Base-by-base conservation (phyloP, 129 eudicot genomes). In the Sambucus nigra region DNA sequence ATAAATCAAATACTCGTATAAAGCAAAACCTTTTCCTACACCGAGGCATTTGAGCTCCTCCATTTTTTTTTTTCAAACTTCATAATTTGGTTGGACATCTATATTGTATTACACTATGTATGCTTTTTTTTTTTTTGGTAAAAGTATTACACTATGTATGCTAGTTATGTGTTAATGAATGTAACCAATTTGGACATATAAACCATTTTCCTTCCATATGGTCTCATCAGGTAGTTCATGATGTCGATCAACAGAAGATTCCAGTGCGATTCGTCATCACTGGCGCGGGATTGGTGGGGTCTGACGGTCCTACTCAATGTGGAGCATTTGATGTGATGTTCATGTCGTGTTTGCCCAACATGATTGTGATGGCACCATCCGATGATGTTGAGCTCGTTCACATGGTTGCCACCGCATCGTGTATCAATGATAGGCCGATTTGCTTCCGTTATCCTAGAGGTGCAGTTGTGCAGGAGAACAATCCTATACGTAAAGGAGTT, bases 401-500 rank as follows among this genome's bases (percentile, higher is more conserved):
- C 69, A 88, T 88, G 97, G 97, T 88, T 60, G 80, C 81, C 2
- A 80, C 94, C 33, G 91, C 97, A 45, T 80, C 82, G 53, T 67
- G 65, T 31, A 73, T 83, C 24, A 75, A 88, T 75, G 94, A 88
- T 52, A 56, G 91, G 63, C 97, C 97, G 0, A 65, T 78, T 32
- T 88, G 97, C 80, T 84, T 88, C 59, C 79, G 97, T n/a, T 88
- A 80, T 55, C 97, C 97, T 47, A 65, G 94, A 65, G 97, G 97
- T 18, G 87, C 97, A 53, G 38, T 84, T 55, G 86, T 75, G 13
- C 69, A 45, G 62, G 23, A 72, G 55, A 73, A 59, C 45, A 47
- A 57, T 42, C 47, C 76, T 50, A 17, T 58, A 17, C 64, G 48
- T 54, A 53, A 65, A 56, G 75, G 73, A 41, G 65, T 72, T 33